phyloP scores from a whole-genome alignment of 2,329 filamentous ascomycete species.

The Neofusicoccum parvum region DNA sequence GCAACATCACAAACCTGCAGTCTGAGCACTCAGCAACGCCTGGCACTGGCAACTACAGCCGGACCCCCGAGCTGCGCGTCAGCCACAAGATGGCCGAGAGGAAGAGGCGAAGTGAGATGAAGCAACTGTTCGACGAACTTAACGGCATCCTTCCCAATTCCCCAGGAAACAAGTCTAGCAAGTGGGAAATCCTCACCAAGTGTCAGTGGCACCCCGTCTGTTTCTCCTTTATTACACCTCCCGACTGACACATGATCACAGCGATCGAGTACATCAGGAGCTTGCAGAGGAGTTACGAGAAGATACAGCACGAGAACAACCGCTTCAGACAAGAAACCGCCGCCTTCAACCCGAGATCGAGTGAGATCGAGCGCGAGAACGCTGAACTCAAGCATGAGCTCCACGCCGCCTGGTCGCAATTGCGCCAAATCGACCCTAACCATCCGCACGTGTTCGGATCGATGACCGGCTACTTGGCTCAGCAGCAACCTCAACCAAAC shows the following conservation, averaged over 20 bases:
- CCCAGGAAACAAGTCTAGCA: slow-evolving; percentile 80
- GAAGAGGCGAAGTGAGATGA: slow-evolving; percentile 85
- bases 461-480: slow-evolving; percentile 47
- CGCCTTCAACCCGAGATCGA: slow-evolving; percentile 37
- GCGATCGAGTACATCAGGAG: slow-evolving; percentile 54
- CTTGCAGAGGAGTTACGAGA: slow-evolving; percentile 42
- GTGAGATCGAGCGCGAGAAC: slow-evolving; percentile 50
- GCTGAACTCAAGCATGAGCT: slow-evolving; percentile 51
- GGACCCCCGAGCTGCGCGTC: slow-evolving; percentile 78
- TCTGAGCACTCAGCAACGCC: slow-evolving; percentile 60
- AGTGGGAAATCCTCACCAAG: slow-evolving; percentile 87
- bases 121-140: slow-evolving; percentile 79
- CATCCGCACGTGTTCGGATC: slow-evolving; percentile 51
- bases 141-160: slow-evolving; percentile 78
- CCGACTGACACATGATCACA: slow-evolving; percentile 25
- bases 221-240: no score
- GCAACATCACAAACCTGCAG: slow-evolving; percentile 67
- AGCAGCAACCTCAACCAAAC: slow-evolving; percentile 29
- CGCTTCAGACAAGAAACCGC: slow-evolving; percentile 44
- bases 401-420: slow-evolving; percentile 48
- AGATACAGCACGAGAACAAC: slow-evolving; percentile 41
- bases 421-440: slow-evolving; percentile 49
- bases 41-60: slow-evolving; percentile 74
- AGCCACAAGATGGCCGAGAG: slow-evolving; percentile 85
- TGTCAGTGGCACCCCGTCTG: slow-evolving; percentile 54